Percentiles rank a stretch among this genome's conserved stretches.
Evolutionary conservation across 1,139 yeast species (phyloP).

Genomic region (Scheffersomyces stambukii): DNA sequence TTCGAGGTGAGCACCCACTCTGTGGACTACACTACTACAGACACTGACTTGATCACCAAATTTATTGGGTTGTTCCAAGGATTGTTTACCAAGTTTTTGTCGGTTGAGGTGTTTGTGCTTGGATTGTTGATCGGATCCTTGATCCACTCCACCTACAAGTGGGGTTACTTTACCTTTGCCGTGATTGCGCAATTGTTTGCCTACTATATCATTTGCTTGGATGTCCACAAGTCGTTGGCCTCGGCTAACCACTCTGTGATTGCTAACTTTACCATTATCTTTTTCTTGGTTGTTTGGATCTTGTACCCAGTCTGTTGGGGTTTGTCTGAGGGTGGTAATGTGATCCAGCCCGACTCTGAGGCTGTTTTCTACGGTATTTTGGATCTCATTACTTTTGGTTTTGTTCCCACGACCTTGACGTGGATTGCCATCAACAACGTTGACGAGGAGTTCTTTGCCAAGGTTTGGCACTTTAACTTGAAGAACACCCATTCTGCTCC

Average conservation of each 20-base stretch:
- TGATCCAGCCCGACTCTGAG: slow-evolving; percentile 62
- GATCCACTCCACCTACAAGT: slow-evolving; percentile 55
- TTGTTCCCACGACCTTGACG: slow-evolving; percentile 37
- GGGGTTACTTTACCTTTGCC: slow-evolving; percentile 57
- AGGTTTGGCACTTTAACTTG: slow-evolving; percentile 16
- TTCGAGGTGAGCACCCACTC: slow-evolving; percentile 45
- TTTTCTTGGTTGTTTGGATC: slow-evolving; percentile 36
- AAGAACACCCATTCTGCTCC: slow-evolving; percentile 5
- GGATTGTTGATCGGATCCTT: slow-evolving; percentile 52
- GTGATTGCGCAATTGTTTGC: slow-evolving; percentile 35
- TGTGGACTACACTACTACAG: slow-evolving; percentile 12
- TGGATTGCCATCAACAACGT: slow-evolving; percentile 24
- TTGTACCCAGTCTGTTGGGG: slow-evolving; percentile 62
- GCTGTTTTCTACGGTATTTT: slow-evolving; percentile 62
- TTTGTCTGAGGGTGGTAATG: slow-evolving; percentile 64
- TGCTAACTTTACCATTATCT: slow-evolving; percentile 25
- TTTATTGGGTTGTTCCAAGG: slow-evolving; percentile 21
- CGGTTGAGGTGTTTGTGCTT: slow-evolving; percentile 48
- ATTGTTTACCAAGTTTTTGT: slow-evolving; percentile 31
- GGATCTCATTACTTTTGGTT: slow-evolving; percentile 45
- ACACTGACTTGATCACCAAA: slow-evolving; percentile 18
- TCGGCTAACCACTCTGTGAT: slow-evolving; percentile 13
- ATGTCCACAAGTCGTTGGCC: slow-evolving; percentile 10
- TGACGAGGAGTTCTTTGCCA: slow-evolving; percentile 29
- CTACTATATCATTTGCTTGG: slow-evolving; percentile 22